A percentile compares a stretch with the other conserved stretches of the same genome.
These are phyloP conservation scores for Stentor roeselii DNA, from an alignment of 73 alveolate species.

Conservation along the genomic window DNA sequence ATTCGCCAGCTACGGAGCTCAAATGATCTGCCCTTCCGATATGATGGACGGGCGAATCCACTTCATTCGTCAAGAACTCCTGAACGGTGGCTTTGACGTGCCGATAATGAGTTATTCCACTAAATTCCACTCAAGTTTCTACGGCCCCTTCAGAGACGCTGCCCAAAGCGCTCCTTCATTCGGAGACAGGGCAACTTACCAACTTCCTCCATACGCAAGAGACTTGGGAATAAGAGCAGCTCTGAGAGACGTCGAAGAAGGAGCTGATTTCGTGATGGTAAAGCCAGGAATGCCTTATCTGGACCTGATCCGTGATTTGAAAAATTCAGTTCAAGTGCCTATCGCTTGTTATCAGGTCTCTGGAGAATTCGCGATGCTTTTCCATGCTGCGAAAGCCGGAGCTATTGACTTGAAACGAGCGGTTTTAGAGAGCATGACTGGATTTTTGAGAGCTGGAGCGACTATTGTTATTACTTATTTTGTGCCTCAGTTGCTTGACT, in stretches of 20 bases:
- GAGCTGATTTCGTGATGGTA: slow-evolving; percentile 80
- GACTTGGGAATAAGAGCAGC: slow-evolving; percentile 64
- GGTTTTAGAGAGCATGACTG: slow-evolving; percentile 54
- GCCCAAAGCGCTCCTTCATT: slow-evolving; percentile 70
- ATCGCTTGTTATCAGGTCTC: slow-evolving; percentile 70
- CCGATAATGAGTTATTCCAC: slow-evolving; percentile 74
- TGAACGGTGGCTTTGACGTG: slow-evolving; percentile 29
- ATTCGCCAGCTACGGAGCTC: slow-evolving; percentile 66
- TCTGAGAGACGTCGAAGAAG: slow-evolving; percentile 71
- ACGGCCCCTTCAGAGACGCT: slow-evolving; percentile 85
- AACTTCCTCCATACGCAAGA: slow-evolving; percentile 62
- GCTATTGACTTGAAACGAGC: slow-evolving; percentile 55
- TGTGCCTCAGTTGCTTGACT: slow-evolving; percentile 61
- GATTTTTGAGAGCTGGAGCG: slow-evolving; percentile 68
- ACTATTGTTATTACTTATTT: slow-evolving; percentile 59
- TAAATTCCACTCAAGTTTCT: slow-evolving; percentile 59
- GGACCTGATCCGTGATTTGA: slow-evolving; percentile 56
- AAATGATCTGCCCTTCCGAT: slow-evolving; percentile 75
- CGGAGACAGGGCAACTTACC: slow-evolving; percentile 69
- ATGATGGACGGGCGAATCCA: slow-evolving; percentile 77
- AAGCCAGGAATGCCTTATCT: slow-evolving; percentile 71
- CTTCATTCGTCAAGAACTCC: slow-evolving; percentile 44
- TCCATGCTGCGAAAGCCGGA: slow-evolving; percentile 63
- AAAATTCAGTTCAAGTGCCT: slow-evolving; percentile 41
- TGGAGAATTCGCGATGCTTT: slow-evolving; percentile 80